Percentiles rank a stretch among this genome's conserved stretches.
These are phyloP conservation scores for Apiotrichum gamsii DNA, from an alignment of 1,284 basidiomycete genomes.

Conservation along the genomic window DNA sequence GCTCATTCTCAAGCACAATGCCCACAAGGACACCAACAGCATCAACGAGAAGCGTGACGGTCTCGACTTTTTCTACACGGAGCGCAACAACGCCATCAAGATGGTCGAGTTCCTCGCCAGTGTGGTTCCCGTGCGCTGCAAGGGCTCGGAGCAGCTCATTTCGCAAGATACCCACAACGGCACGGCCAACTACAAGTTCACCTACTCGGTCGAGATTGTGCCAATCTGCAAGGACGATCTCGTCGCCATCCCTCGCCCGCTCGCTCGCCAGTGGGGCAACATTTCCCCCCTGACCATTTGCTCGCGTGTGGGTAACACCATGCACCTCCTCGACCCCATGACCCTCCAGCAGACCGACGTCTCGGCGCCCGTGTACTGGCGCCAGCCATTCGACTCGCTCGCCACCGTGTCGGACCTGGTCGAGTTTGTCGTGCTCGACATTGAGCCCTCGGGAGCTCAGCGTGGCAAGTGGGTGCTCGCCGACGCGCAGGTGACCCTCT, in stretches of 20 bases:
- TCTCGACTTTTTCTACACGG: slow-evolving; percentile 92
- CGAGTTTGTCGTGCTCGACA: slow-evolving; percentile 91
- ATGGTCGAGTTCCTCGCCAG: slow-evolving; percentile 93
- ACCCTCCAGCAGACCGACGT: slow-evolving; percentile 82
- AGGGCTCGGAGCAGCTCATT: slow-evolving; percentile 87
- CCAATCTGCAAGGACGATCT: slow-evolving; percentile 98
- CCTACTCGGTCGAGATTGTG: slow-evolving; percentile 94
- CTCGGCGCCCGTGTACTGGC: slow-evolving; percentile 78
- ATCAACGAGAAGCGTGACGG: slow-evolving; percentile 92
- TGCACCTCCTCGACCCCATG: slow-evolving; percentile 83
- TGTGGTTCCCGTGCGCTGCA: slow-evolving; percentile 81
- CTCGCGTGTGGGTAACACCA: slow-evolving; percentile 80
- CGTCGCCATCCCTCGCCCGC: slow-evolving; percentile 76
- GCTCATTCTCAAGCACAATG: slow-evolving; percentile 91
- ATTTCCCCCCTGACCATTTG: slow-evolving; percentile 83
- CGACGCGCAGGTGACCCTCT: slow-evolving; percentile 87
- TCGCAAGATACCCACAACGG: slow-evolving; percentile 86
- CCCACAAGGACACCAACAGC: slow-evolving; percentile 91
- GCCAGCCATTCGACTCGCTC: slow-evolving; percentile 76
- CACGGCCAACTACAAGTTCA: slow-evolving; percentile 95
- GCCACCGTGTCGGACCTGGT: slow-evolving; percentile 77
- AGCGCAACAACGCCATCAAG: slow-evolving; percentile 84
- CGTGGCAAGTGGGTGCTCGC: slow-evolving; percentile 77
- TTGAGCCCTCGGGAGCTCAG: slow-evolving; percentile 70
- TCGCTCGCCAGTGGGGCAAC: slow-evolving; percentile 76